Percentiles rank a stretch among this genome's conserved stretches.
These are phyloP conservation scores for Silene uniflora DNA, from an alignment of 148 eudicot species.

Conservation along the genomic window DNA sequence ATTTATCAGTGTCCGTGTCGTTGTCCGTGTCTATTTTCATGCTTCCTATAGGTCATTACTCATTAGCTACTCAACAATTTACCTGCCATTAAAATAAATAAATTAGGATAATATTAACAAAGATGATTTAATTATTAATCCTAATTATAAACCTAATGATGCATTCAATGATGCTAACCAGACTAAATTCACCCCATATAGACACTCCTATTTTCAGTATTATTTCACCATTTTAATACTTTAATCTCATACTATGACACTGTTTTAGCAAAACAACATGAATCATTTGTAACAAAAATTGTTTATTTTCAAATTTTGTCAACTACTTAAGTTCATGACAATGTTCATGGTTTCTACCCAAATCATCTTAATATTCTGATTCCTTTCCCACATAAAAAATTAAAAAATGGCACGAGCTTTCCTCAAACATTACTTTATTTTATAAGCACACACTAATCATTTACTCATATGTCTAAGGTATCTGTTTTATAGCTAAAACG, in stretches of 20 bases:
- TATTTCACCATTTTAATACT: background rate
- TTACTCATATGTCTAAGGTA: too few species aligned
- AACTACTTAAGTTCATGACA: conserved; percentile 2
- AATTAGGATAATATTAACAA: too few species aligned
- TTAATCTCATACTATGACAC: background rate
- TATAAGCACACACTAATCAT: background rate
- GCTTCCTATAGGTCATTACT: background rate
- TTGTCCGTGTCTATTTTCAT: background rate
- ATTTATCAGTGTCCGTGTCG: too few species aligned
- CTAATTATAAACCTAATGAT: background rate
- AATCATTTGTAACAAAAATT: background rate
- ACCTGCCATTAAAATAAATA: too few species aligned
- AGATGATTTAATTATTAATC: background rate
- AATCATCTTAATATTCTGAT: background rate
- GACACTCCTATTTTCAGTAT: background rate
- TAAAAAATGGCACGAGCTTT: background rate
- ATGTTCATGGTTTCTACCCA: background rate
- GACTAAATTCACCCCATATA: background rate
- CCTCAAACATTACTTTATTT: too few species aligned
- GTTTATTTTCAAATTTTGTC: background rate
- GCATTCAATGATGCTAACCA: background rate
- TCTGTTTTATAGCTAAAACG: too few species aligned
- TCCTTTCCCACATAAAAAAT: conserved; percentile 5
- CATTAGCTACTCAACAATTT: background rate
- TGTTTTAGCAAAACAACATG: background rate